Conservation (phyloP, 225 moss, liverwort and hornwort genomes). For the Polytrichum formosum region DNA sequence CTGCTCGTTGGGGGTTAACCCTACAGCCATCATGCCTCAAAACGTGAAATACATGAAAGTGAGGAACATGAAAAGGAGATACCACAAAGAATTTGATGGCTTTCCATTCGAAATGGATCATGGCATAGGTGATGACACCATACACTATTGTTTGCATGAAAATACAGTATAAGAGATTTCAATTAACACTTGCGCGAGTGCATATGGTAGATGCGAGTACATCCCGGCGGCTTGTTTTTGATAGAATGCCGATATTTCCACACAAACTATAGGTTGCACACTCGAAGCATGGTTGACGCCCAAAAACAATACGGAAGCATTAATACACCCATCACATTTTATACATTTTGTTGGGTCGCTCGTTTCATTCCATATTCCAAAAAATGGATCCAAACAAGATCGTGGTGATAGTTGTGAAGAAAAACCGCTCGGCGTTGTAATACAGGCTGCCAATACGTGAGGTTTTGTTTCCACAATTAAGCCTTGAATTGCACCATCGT, state of each 20-base stretch:
- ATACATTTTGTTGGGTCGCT: slow-evolving; percentile 27
- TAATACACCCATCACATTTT: slow-evolving; percentile 47
- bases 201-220: slow-evolving; percentile 55
- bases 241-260: slow-evolving; percentile 52
- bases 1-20: slow-evolving; percentile 7
- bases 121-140: slow-evolving; percentile 15
- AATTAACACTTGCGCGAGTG: slow-evolving; percentile 36
- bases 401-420: slow-evolving; percentile 28
- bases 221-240: slow-evolving; percentile 51
- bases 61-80: slow-evolving; percentile 13
- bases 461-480: slow-evolving; percentile 52
- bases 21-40: slow-evolving; percentile 22
- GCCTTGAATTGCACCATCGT: slow-evolving; percentile 28
- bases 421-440: slow-evolving; percentile 44
- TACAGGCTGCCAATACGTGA: slow-evolving; percentile 50
- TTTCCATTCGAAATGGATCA: slow-evolving; percentile 20
- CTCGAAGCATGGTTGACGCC: slow-evolving; percentile 51
- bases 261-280: slow-evolving; percentile 50
- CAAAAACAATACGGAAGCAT: slow-evolving; percentile 50
- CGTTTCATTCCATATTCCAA: slow-evolving; percentile 37
- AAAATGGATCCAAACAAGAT: slow-evolving; percentile 46
- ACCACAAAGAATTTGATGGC: slow-evolving; percentile 17
- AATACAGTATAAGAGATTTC: slow-evolving; percentile 8
- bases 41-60: slow-evolving; percentile 15
- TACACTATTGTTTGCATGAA: slow-evolving; percentile 13